Percentiles rank a stretch among this genome's conserved stretches.
Conservation (phyloP, 1,284 basidiomycete genomes). For the Cryptococcus hybrid region DNA sequence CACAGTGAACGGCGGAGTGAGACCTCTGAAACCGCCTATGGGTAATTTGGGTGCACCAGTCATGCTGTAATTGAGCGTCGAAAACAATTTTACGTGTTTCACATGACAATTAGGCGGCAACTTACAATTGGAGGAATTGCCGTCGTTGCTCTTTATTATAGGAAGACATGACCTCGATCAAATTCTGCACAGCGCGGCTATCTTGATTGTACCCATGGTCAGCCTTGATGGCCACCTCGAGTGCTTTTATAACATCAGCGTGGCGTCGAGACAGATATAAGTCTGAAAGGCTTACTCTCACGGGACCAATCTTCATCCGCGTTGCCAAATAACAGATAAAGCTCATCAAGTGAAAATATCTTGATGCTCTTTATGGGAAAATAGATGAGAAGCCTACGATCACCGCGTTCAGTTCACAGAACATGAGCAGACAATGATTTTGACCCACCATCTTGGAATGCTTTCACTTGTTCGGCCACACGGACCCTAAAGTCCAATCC, state of each 20-base stretch:
- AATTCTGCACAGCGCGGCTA: constrained; percentile 80
- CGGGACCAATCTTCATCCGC: constrained; percentile 90
- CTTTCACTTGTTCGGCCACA: constrained; percentile 69
- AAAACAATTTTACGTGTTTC: not conserved
- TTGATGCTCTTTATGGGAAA: constrained; percentile 85
- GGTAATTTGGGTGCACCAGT: constrained; percentile 93
- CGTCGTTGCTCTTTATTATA: constrained; percentile 74
- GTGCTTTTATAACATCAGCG: constrained; percentile 56
- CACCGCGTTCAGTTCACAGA: not conserved
- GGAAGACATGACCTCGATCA: constrained; percentile 81
- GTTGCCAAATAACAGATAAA: constrained; percentile 91
- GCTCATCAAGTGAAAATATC: constrained; percentile 90
- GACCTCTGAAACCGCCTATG: constrained; percentile 93
- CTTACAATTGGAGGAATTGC: constrained; percentile 82
- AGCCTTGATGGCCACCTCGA: constrained; percentile 87
- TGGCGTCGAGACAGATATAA: not conserved
- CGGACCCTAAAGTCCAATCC: constrained; percentile 75
- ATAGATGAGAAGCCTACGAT: constrained; percentile 80
- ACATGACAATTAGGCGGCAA: not conserved
- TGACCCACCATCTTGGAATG: constrained; percentile 64
- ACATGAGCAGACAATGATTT: no score
- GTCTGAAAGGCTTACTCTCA: constrained; percentile 64
- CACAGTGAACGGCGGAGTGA: constrained; percentile 92
- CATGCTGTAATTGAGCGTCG: constrained; percentile 52
- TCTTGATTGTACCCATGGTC: constrained; percentile 98